These are phyloP conservation scores for Conoideocrella luteorostrata DNA, from an alignment of 2,329 filamentous ascomycete genomes.

Conservation along the genomic window DNA sequence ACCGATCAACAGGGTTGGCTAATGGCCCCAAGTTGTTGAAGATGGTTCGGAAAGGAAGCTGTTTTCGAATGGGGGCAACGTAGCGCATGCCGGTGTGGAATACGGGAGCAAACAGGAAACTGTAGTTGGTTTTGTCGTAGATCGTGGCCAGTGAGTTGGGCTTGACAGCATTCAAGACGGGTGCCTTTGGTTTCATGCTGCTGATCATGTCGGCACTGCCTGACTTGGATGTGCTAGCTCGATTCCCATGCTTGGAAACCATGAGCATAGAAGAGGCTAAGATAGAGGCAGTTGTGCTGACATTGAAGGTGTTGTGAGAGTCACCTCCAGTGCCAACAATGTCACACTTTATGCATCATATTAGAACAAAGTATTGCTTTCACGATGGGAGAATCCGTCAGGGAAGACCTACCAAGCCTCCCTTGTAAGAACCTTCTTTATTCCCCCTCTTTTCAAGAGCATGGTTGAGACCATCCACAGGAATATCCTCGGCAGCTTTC, in stretches of 20 bases:
- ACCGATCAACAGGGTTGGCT: slow-evolving; percentile 79
- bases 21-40: slow-evolving; percentile 95
- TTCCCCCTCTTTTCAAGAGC: slow-evolving; percentile 55
- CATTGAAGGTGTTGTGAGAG: slow-evolving; percentile 96
- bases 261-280: slow-evolving; percentile 79
- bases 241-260: slow-evolving; percentile 92
- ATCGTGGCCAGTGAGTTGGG: slow-evolving; percentile 64
- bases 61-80: slow-evolving; percentile 76
- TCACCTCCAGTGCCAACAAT: slow-evolving; percentile 98
- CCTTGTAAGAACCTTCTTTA: slow-evolving; percentile 67
- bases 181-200: slow-evolving; percentile 64
- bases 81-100: slow-evolving; percentile 95
- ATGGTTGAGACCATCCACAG: slow-evolving; percentile 53
- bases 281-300: slow-evolving; percentile 91
- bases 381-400: no score
- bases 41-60: slow-evolving; percentile 90
- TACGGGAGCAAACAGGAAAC: slow-evolving; percentile 90
- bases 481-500: slow-evolving; percentile 66
- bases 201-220: slow-evolving; percentile 89
- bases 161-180: slow-evolving; percentile 66
- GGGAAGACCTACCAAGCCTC: slow-evolving; percentile 81
- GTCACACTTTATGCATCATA: slow-evolving; percentile 53
- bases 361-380: slow-evolving; percentile 11
- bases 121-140: slow-evolving; percentile 80
- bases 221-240: slow-evolving; percentile 89